phyloP scores from a whole-genome alignment of 495 filamentous ascomycete species.

The Lasiosphaeria ovina region DNA sequence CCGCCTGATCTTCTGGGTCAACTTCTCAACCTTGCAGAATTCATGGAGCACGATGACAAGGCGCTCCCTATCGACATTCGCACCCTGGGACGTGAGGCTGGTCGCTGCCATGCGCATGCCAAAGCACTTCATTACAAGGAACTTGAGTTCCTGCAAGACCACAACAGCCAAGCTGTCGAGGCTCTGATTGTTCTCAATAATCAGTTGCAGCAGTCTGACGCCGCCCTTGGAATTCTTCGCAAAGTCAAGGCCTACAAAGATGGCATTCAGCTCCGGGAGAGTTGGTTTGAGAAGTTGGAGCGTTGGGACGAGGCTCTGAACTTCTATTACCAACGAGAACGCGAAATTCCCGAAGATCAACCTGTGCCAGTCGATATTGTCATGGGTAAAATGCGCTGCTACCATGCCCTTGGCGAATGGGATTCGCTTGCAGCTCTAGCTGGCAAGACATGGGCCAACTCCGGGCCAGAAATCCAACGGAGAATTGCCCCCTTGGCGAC shows the following conservation, averaged over 20 bases:
- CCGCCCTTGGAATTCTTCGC: conserved; percentile 92
- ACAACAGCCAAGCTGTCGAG: conserved; percentile 92
- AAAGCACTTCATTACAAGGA: conserved; percentile 99
- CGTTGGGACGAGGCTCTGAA: conserved; percentile 97
- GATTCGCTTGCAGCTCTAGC: conserved; percentile 83
- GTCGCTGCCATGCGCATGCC: conserved; percentile 93
- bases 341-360: conserved; percentile 59
- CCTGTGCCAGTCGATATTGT: conserved; percentile 81
- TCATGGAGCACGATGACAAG: conserved; percentile 99
- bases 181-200: conserved; percentile 98
- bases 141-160: conserved; percentile 95
- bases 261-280: conserved; percentile 85
- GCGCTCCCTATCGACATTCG: conserved; percentile 96
- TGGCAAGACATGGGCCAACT: conserved; percentile 89
- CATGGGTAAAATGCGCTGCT: conserved; percentile 99
- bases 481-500: conserved; percentile 89
- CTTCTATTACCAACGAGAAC: conserved; percentile 78
- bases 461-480: conserved; percentile 76
- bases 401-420: conserved; percentile 97
- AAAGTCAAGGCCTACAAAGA: conserved; percentile 94
- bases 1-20: conserved; percentile 93
- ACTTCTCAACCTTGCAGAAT: conserved; percentile 93
- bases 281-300: conserved; percentile 97
- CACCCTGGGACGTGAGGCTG: conserved; percentile 85
- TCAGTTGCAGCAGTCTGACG: conserved; percentile 94